Evolutionary conservation across 768 basidiomycete species (phyloP).

Genomic region (Lentinus brumalis): DNA sequence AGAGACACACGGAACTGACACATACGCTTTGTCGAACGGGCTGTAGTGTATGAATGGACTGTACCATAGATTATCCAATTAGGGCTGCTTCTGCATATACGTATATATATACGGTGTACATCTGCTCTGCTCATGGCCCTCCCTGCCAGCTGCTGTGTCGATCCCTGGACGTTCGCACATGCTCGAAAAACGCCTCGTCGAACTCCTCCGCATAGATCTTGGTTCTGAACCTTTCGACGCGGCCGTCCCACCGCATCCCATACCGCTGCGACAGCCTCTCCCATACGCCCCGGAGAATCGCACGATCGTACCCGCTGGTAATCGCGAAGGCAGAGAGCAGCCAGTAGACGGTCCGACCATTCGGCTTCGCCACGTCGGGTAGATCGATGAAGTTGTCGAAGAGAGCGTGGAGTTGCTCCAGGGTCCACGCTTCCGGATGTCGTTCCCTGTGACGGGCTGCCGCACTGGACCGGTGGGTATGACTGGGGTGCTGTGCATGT

Average conservation of each 20-base stretch:
- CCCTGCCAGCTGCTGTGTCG: neutral
- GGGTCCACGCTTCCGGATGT: conserved; percentile 47
- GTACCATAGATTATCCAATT: conserved; percentile 17
- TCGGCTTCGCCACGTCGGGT: conserved; percentile 45
- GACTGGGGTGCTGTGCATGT: conserved; percentile 40
- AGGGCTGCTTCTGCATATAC: conserved; percentile 12
- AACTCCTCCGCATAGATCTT: conserved; percentile 35
- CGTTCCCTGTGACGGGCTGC: neutral
- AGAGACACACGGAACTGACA: neutral
- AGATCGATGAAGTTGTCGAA: conserved; percentile 67
- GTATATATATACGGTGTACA: conserved; percentile 8
- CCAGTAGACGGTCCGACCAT: conserved; percentile 59
- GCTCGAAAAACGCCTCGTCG: conserved; percentile 11
- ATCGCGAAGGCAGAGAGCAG: conserved; percentile 65
- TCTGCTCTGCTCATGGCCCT: neutral
- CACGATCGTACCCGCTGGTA: conserved; percentile 54
- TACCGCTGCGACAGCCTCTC: conserved; percentile 57
- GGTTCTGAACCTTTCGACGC: conserved; percentile 44
- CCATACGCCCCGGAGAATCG: conserved; percentile 59
- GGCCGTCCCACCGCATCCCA: conserved; percentile 44
- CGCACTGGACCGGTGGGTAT: neutral
- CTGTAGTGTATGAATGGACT: conserved; percentile 1
- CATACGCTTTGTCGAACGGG: neutral
- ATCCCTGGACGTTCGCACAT: conserved; percentile 1
- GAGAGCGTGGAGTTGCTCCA: conserved; percentile 54